Base-by-base conservation (phyloP, 2,329 filamentous ascomycete species). In the Mollisia scopiformis region DNA sequence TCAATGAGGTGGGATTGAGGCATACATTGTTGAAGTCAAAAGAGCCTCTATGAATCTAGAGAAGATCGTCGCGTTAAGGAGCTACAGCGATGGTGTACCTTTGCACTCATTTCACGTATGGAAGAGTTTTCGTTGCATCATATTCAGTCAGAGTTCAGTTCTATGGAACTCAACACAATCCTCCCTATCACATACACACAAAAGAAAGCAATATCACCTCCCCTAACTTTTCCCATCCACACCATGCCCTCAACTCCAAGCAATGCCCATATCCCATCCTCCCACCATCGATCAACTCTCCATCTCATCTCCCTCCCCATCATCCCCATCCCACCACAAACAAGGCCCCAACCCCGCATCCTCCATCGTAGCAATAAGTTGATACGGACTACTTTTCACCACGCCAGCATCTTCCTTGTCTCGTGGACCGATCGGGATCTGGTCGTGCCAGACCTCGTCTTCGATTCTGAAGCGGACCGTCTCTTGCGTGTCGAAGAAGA, bases 401-500 rank as follows among this genome's bases (percentile, higher is more conserved):
- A 79, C 76, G 25, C 81, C 76, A 53, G 85, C 84, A 52, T 90
- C 85, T 39, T 84, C 84, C 14, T 85, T 81, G 65, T 89, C 84
- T 3, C 80, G 76, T 35, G 89, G 85, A 55, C 88, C 87, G 59
- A 85, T 83, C 0, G 94, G 89, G 43, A 90, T 88, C 75, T 96
- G 90, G 74, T 98, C 94, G 62, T 92, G 86, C 93, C 95, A 99
- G 67, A 91, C 86, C 77, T 99, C 95, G 54, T 89, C 85, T 68
- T 96, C 87, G 41, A 98, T 88, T 23, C 92, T 85, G 70, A 98
- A 90, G 41, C 94, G 86, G 28, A 97, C 93, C 70, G 90, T 87
- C 78, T 98, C 95, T 71, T 94, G 89, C 69, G 88, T 89, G 75
- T 99, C 95, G 75, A 95, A 96, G 74, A 90, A 97, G 67, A 96